Evolutionary conservation across 208 protist genomes (phyloP), one percentile per base, ranked within the genome.

Genomic region (Crithidia brevicula): DNA sequence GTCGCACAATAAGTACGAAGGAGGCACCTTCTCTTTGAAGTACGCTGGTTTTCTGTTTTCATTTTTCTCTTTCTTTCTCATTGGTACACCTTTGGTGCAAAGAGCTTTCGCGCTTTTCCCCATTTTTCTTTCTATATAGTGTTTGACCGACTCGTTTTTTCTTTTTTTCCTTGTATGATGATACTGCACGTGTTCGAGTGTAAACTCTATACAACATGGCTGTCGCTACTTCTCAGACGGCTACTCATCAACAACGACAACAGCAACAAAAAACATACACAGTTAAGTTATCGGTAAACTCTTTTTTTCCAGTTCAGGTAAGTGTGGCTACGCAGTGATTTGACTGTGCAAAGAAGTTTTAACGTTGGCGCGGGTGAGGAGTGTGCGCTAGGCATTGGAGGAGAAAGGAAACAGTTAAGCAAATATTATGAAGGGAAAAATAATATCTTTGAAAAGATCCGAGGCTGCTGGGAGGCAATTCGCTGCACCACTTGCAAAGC

Each of bases 1-100:
- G 9, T 42, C 13, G 9, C 36, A 42, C 18, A n/a, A n/a, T n/a
- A n/a, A n/a, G n/a, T 7, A 13, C 36, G 15, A 16, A 40, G 36
- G 36, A 40, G 15, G 36, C 36, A 40, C 36, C 15, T 7, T 40
- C 8, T 40, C 36, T 40, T 13, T 13, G 36, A 16, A 40, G 36
- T 40, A 13, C 8, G 36, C 15, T 16, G 36, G 36, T 40, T 13
- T 40, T 20, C 52, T 63, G 8, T 61, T 56, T 72, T 72, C 36
- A 49, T 72, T 56, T 63, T 63, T 15, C 52, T 28, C 34, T 53
- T 27, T 63, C 46, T 25, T 49, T 16, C 62, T 27, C 27, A 28
- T 28, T 20, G 20, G 36, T 40, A 13, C 36, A 40, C 36, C 36
- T 1, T n/a, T n/a, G 36, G 10, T 40, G 15, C 10, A 40, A 40